Conservation (phyloP, 2,329 filamentous ascomycete species). For the Paecilomyces fulvus region DNA sequence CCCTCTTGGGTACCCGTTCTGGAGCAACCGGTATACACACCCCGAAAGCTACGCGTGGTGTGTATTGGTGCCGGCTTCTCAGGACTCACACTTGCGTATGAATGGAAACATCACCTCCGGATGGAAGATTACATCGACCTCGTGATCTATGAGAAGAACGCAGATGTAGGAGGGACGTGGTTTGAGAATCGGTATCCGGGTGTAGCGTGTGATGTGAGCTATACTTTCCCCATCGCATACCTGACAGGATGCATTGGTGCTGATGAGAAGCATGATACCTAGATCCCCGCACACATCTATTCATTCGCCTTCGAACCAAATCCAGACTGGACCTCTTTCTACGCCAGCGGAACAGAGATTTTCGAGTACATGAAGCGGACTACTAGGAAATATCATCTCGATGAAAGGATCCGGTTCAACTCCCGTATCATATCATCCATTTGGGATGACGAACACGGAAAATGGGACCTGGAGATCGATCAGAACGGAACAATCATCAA, state of each 20-base stretch:
- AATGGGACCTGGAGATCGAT: slow-evolving; percentile 12
- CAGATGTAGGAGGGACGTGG: slow-evolving; percentile 25
- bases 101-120: slow-evolving; percentile 25
- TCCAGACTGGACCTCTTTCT: slow-evolving; percentile 35
- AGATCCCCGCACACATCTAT: slow-evolving; percentile 28
- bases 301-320: slow-evolving; percentile 37
- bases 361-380: slow-evolving; percentile 33
- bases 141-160: slow-evolving; percentile 20
- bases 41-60: slow-evolving; percentile 10
- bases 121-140: slow-evolving; percentile 19
- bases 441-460: slow-evolving; percentile 24
- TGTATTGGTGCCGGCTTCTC: slow-evolving; percentile 21
- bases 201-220: slow-evolving; percentile 25
- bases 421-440: slow-evolving; percentile 28
- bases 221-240: no score
- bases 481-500: slow-evolving; percentile 7
- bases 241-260: neutral
- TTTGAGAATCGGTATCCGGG: slow-evolving; percentile 27
- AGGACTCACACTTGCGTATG: slow-evolving; percentile 32
- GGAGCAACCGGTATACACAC: neutral
- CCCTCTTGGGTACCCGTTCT: neutral
- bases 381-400: slow-evolving; percentile 32
- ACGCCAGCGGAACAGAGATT: slow-evolving; percentile 34
- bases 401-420: slow-evolving; percentile 28
- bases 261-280: neutral